Evolutionary conservation across 228 moss, liverwort and hornwort species (phyloP), one percentile per base, ranked within the genome.

Genomic region (Sphagnum magellanicum): DNA sequence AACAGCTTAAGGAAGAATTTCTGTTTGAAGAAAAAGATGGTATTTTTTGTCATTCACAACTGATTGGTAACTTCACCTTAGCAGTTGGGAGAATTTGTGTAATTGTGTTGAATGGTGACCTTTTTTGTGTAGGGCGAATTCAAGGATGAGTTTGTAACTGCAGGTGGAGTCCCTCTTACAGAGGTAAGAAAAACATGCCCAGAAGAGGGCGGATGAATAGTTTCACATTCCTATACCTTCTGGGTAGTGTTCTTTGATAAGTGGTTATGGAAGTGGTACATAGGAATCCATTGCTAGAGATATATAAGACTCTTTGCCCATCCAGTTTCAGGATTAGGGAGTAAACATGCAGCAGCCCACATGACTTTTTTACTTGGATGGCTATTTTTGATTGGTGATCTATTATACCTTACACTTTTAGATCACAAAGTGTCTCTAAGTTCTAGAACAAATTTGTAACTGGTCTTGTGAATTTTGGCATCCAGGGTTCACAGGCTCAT

Each of bases 81-180:
- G 0, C 55, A 8, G 8, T 55, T 55, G 55, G 55, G 55, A 4
- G 12, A 8, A 0, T 55, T 8, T 55, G 55, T 52, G 70, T 49
- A 17, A 53, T 53, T 49, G n/a, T 9, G 57, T 12, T 69, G 69
- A 8, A 14, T 48, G 5, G 4, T 60, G 15, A 3, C 17, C 5
- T 59, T 6, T 68, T 9, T 51, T 71, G 67, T 64, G 69, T 86
- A 94, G 94, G 92, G 95, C 63, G 89, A 89, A 60, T 95, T 92
- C 66, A 95, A 95, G 74, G 95, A 95, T 16, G 95, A 95, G 66
- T 95, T 95, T 58, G 92, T 95, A 5, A 95, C 95, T 63, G 90
- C 95, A 65, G 95, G 95, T 72, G 95, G 95, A 59, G 79, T 95
- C 53, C 88, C 95, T 66, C 86, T 95, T 72, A 77, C 84, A 59